These are phyloP conservation scores for Ascochyta pisi DNA, from an alignment of 2,329 filamentous ascomycete genomes.

Conservation along the genomic window DNA sequence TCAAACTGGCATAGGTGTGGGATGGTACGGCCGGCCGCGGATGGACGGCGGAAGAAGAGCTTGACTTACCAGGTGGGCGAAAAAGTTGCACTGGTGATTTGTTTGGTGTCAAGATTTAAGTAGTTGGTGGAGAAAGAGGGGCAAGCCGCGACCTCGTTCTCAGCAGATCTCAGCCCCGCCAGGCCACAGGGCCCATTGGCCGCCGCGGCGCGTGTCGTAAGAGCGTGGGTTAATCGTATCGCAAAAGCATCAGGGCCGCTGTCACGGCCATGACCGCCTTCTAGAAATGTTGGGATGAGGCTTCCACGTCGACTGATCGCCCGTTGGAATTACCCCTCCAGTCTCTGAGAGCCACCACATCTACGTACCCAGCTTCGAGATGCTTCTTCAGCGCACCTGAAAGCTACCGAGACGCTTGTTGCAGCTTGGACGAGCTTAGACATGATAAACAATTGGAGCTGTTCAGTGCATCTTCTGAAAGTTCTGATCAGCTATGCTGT, in stretches of 20 bases:
- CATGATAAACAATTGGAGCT: background rate
- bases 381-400: background rate
- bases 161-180: constrained; percentile 31
- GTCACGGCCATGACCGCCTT: constrained; percentile 17
- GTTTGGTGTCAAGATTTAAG: constrained; percentile 24
- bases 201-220: constrained; percentile 30
- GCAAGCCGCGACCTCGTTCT: constrained; percentile 25
- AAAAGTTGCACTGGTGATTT: constrained; percentile 34
- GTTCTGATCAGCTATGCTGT: background rate
- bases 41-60: constrained; percentile 34
- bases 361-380: constrained; percentile 4
- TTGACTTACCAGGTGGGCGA: constrained; percentile 44
- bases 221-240: constrained; percentile 32
- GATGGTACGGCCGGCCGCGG: constrained; percentile 46
- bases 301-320: constrained; percentile 13
- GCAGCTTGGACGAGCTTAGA: background rate
- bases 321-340: constrained; percentile 9
- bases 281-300: constrained; percentile 16
- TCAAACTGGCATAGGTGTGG: constrained; percentile 27
- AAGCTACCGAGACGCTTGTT: background rate
- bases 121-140: constrained; percentile 30
- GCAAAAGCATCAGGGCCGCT: constrained; percentile 26
- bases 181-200: constrained; percentile 32
- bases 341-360: background rate
- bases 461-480: no score